phyloP scores from a whole-genome alignment of 1,284 basidiomycete genomes.

The Boletus calvinii region DNA sequence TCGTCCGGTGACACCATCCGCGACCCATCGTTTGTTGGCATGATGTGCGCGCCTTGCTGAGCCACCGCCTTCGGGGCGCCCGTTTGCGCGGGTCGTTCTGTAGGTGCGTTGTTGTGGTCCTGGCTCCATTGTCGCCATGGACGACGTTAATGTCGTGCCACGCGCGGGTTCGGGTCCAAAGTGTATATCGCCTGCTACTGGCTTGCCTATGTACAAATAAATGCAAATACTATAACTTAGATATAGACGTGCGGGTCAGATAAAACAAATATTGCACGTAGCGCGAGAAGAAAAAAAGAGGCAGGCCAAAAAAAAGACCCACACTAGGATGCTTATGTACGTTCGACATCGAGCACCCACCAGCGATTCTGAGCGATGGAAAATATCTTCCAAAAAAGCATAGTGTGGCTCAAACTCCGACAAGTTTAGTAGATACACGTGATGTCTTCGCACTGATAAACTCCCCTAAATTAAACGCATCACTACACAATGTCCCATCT shows the following conservation, averaged over 20 bases:
- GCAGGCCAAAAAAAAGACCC: too few relatives aligned
- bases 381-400: too few relatives aligned
- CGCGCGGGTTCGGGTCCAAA: not conserved
- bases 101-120: constrained; percentile 16
- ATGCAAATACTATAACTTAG: not conserved
- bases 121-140: constrained; percentile 29
- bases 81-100: constrained; percentile 23
- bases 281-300: too few relatives aligned
- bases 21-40: constrained; percentile 57
- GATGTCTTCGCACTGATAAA: not conserved
- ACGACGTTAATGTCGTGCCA: constrained; percentile 10
- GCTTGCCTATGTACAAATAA: not conserved
- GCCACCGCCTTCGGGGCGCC: constrained; percentile 18
- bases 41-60: constrained; percentile 29
- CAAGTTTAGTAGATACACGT: too few relatives aligned
- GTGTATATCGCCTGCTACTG: too few relatives aligned
- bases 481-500: constrained; percentile 25
- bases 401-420: too few relatives aligned
- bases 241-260: too few relatives aligned
- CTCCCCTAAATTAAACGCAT: not conserved
- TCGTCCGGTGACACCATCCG: constrained; percentile 37
- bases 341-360: too few relatives aligned
- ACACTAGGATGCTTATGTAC: too few relatives aligned
- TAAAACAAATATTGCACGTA: too few relatives aligned
- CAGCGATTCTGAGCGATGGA: too few relatives aligned